These are phyloP conservation scores for Diaporthe sp. DNA, from an alignment of 2,329 filamentous ascomycete genomes.

Conservation along the genomic window DNA sequence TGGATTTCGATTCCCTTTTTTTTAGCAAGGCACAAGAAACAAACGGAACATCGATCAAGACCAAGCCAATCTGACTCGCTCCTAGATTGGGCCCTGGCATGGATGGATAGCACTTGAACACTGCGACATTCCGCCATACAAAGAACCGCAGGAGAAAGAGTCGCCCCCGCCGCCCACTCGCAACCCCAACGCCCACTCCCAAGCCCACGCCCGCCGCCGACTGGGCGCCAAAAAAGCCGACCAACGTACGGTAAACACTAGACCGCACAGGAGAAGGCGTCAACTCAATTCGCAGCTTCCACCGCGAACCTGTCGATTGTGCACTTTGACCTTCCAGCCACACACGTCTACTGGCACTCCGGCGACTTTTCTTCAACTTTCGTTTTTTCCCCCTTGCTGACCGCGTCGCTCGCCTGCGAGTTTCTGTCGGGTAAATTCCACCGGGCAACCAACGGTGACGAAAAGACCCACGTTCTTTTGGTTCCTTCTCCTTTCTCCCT, in stretches of 20 bases:
- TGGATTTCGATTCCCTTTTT: slow-evolving; percentile 29
- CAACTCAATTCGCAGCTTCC: slow-evolving; percentile 26
- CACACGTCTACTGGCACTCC: neutral
- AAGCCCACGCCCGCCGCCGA: slow-evolving; percentile 23
- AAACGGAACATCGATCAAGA: slow-evolving; percentile 26
- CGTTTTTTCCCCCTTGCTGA: slow-evolving; percentile 17
- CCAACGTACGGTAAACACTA: slow-evolving; percentile 37
- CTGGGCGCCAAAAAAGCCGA: slow-evolving; percentile 33
- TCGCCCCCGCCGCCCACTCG: slow-evolving; percentile 18
- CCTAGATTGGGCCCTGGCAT: slow-evolving; percentile 28
- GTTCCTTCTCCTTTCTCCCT: slow-evolving; percentile 40
- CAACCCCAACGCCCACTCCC: slow-evolving; percentile 12
- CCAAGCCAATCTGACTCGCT: slow-evolving; percentile 36
- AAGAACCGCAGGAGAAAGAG: slow-evolving; percentile 18
- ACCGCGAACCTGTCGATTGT: slow-evolving; percentile 24
- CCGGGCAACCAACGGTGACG: slow-evolving; percentile 40
- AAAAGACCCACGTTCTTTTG: slow-evolving; percentile 42
- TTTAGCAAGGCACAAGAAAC: slow-evolving; percentile 11
- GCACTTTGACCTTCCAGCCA: slow-evolving; percentile 2
- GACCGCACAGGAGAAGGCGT: slow-evolving; percentile 22
- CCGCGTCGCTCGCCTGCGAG: slow-evolving; percentile 22
- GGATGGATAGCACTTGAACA: slow-evolving; percentile 25
- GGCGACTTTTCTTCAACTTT: slow-evolving; percentile 18
- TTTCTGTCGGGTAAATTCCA: slow-evolving; percentile 36
- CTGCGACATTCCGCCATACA: slow-evolving; percentile 31